phyloP scores from a whole-genome alignment of 345 rosid genomes.

The Camelina hispida region DNA sequence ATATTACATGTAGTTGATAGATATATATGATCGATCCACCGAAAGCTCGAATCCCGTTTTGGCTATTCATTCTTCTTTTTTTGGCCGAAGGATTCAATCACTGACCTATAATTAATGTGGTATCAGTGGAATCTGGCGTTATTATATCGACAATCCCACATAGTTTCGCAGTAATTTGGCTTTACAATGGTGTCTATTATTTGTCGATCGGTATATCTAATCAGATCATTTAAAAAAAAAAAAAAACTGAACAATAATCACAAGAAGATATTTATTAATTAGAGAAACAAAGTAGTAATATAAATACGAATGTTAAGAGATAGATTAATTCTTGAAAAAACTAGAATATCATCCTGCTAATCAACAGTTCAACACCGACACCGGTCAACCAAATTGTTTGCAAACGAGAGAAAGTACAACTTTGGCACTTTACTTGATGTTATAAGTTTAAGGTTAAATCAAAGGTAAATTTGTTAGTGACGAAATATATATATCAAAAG shows the following conservation, averaged over 20 bases:
- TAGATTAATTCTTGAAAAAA: no score
- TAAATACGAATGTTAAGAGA: no score
- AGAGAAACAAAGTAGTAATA: no score
- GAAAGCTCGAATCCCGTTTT: constrained; percentile 34
- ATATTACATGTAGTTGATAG: constrained; percentile 1
- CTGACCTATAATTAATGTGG: constrained; percentile 1
- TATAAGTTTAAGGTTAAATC: not conserved
- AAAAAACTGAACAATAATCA: no score
- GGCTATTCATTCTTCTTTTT: constrained; percentile 21
- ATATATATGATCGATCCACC: constrained; percentile 1
- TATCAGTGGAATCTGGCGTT: not conserved
- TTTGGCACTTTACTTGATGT: not conserved
- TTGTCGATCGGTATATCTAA: not conserved
- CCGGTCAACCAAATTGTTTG: not conserved
- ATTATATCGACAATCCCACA: not conserved
- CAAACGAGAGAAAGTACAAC: not conserved
- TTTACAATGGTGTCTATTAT: not conserved
- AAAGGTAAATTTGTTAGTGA: no score
- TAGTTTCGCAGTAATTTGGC: not conserved
- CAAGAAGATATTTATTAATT: not conserved
- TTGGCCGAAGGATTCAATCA: constrained; percentile 25
- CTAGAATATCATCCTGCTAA: no score
- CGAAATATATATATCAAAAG: no score
- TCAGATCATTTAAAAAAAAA: not conserved
- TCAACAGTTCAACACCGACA: not conserved